phyloP scores from a whole-genome alignment of 83 land plant species.

The Diphasiastrum complanatum region DNA sequence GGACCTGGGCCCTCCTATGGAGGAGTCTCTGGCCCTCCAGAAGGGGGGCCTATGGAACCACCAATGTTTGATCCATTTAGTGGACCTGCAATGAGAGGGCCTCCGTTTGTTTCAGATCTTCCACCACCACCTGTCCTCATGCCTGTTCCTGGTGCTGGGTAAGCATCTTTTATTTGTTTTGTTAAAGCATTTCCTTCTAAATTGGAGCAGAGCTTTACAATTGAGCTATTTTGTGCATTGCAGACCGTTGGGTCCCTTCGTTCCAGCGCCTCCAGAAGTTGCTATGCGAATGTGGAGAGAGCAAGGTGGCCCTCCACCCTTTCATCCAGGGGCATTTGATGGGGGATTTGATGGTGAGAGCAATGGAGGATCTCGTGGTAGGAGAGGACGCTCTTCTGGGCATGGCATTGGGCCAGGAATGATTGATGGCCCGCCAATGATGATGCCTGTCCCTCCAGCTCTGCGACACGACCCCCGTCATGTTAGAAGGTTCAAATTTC shows the following conservation, averaged over 20 bases:
- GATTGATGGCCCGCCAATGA: slow-evolving; percentile 48
- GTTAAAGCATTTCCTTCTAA: slow-evolving; percentile 50
- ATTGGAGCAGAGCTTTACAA: not conserved
- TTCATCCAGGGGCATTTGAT: slow-evolving; percentile 60
- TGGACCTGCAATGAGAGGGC: slow-evolving; percentile 62
- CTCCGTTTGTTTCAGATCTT: slow-evolving; percentile 64
- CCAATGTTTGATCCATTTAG: slow-evolving; percentile 66
- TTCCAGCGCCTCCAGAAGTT: slow-evolving; percentile 99
- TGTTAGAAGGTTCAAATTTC: slow-evolving; percentile 57
- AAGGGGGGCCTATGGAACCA: slow-evolving; percentile 43
- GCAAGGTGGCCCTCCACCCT: slow-evolving; percentile 75
- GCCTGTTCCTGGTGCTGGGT: slow-evolving; percentile 99
- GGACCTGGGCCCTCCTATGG: slow-evolving; percentile 25
- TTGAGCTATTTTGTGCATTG: slow-evolving; percentile 11
- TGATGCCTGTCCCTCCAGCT: slow-evolving; percentile 53
- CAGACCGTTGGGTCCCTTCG: slow-evolving; percentile 99
- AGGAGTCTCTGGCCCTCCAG: slow-evolving; percentile 47
- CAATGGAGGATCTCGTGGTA: slow-evolving; percentile 43
- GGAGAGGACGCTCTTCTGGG: slow-evolving; percentile 33
- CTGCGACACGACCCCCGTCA: slow-evolving; percentile 85
- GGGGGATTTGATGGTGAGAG: slow-evolving; percentile 56
- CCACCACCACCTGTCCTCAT: slow-evolving; percentile 85
- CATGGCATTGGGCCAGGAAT: slow-evolving; percentile 36
- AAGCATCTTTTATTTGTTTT: slow-evolving; percentile 77
- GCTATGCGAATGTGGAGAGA: slow-evolving; percentile 93